Evolutionary conservation across 371 early-diverging fungal genomes (phyloP), one percentile per base, ranked within the genome.

Genomic region (Syncephalastrum contaminatum): DNA sequence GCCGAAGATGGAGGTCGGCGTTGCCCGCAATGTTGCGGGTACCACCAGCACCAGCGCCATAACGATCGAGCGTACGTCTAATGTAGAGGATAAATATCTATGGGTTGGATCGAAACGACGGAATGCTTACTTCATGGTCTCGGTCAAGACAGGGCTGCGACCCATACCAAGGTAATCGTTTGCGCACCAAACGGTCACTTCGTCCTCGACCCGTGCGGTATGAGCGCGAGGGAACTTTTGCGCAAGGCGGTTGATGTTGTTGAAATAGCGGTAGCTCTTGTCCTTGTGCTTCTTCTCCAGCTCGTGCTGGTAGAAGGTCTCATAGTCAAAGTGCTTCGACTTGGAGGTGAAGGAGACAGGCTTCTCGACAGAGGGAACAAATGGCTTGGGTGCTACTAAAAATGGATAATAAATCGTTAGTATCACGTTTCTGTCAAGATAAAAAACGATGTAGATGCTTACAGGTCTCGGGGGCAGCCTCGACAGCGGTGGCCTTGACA

Each of bases 11-110:
- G 52, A 96, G 86, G 51, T 90, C 93, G 43, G 94, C 93, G 74
- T 97, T 97, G 40, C 99, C 99, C 21, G 97, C 97, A 75, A 98
- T 98, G 85, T 98, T 98, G 61, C 99, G 92, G n/a, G 99, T 98
- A 54, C 99, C 99, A 61, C 99, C 99, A 14, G 98, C 97, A 54
- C 99, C 99, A 45, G 99, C 94, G 41, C 99, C 99, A 71, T 98
- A 97, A 62, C 83, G 91, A 77, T 94, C 91, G 58, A 97, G 67
- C 18, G 97, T 91, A 2, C 77, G 66, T 63, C 88, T 88, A 52
- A 40, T 16, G n/a, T 22, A 21, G 48, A 27, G 13, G 10, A 16
- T 21, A 14, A 18, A 19, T 58, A 36, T 58, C 18, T 43, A 25
- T 14, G n/a, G 43, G 16, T 22, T 22, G 53, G 13, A 25, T 47